These are phyloP conservation scores for Aureobasidium namibiae DNA, from an alignment of 2,329 filamentous ascomycete genomes.

Conservation along the genomic window DNA sequence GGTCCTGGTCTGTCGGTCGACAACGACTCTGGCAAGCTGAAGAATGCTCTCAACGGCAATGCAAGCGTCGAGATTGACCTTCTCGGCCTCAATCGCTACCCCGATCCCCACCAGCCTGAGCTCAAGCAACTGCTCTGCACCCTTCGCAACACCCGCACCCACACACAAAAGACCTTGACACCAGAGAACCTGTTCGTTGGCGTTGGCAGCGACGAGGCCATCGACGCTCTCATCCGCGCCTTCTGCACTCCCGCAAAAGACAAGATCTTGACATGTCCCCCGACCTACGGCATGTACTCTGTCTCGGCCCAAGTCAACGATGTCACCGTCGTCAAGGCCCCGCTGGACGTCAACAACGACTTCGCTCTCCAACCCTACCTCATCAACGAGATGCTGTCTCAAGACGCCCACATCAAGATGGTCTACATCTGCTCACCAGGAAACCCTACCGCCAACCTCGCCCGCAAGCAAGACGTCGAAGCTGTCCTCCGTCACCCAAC, in stretches of 20 bases:
- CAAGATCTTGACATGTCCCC: conserved; percentile 88
- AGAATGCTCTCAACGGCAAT: conserved; percentile 35
- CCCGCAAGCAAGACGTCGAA: conserved; percentile 67
- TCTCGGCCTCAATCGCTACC: conserved; percentile 82
- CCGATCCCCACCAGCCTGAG: conserved; percentile 83
- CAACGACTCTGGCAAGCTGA: conserved; percentile 38
- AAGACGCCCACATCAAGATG: conserved; percentile 66
- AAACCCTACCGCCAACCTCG: conserved; percentile 78
- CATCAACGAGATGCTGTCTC: conserved; percentile 58
- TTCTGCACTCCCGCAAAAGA: conserved; percentile 85
- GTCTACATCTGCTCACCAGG: conserved; percentile 91
- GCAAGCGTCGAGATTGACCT: conserved; percentile 60
- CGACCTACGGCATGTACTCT: conserved; percentile 97
- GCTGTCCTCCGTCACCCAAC: conserved; percentile 72
- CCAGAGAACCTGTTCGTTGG: conserved; percentile 88
- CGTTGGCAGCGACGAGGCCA: conserved; percentile 92
- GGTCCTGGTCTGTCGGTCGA: conserved; percentile 63
- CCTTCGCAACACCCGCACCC: conserved; percentile 75
- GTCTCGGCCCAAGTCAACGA: conserved; percentile 95
- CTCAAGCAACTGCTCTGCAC: conserved; percentile 82
- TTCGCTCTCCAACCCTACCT: conserved; percentile 68
- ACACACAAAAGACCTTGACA: conserved; percentile 64
- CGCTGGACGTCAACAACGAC: conserved; percentile 59
- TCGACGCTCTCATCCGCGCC: conserved; percentile 85
- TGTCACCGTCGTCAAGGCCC: conserved; percentile 76